A percentile compares a stretch with the other conserved stretches of the same genome.
Conservation (phyloP, 2,329 filamentous ascomycete genomes). For the Penicillium sp. region DNA sequence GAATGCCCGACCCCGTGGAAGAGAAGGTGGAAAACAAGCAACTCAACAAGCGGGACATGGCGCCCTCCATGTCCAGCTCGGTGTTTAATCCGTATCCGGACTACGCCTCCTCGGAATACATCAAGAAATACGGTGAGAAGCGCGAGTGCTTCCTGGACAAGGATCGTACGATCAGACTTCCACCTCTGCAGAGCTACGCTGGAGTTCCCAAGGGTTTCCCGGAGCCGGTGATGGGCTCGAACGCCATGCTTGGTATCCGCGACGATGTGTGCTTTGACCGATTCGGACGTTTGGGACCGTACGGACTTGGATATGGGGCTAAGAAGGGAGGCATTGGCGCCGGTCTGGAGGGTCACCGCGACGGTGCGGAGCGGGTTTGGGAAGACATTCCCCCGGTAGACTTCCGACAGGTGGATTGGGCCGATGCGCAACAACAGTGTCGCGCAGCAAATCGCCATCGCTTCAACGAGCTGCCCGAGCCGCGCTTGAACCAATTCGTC, state of each 20-base stretch:
- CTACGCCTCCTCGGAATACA: constrained; percentile 60
- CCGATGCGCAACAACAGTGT: constrained; percentile 73
- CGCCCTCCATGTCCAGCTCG: constrained; percentile 48
- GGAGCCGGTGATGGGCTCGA: constrained; percentile 80
- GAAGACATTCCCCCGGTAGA: constrained; percentile 69
- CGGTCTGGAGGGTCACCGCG: constrained; percentile 79
- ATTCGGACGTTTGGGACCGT: constrained; percentile 83
- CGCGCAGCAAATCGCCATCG: constrained; percentile 68
- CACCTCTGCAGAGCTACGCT: constrained; percentile 69
- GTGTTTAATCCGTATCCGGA: constrained; percentile 69
- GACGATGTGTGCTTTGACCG: constrained; percentile 92
- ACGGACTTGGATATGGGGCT: constrained; percentile 82
- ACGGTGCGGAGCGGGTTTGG: constrained; percentile 81
- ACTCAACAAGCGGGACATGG: constrained; percentile 25
- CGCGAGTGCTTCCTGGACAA: constrained; percentile 78
- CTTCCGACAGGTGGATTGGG: constrained; percentile 76
- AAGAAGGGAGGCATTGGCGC: constrained; percentile 78
- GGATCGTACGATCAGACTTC: constrained; percentile 63
- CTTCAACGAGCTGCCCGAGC: constrained; percentile 54
- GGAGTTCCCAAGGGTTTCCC: constrained; percentile 84
- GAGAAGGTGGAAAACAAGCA: constrained; percentile 26
- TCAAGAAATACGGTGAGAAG: constrained; percentile 58
- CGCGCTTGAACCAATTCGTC: constrained; percentile 35
- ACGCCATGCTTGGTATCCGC: constrained; percentile 73
- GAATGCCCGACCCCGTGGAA: constrained; percentile 47